Conservation (phyloP, 306 rosid species). For the Begonia fuchsioides region DNA sequence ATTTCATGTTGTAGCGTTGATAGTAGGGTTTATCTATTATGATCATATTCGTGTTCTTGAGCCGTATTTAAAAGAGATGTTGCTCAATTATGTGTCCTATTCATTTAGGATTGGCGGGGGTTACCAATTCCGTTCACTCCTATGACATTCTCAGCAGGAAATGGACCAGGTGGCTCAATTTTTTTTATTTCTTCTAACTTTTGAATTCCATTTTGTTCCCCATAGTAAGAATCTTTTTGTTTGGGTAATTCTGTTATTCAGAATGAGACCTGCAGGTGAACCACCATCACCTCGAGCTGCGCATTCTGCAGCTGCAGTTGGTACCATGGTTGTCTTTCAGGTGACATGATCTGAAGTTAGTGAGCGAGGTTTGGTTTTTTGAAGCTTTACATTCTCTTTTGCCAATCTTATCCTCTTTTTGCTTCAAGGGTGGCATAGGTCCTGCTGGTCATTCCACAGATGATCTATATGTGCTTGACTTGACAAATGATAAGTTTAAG, state of each 20-base stretch:
- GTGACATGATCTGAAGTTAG: slow-evolving; percentile 22
- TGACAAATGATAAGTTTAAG: slow-evolving; percentile 80
- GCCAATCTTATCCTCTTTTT: too few species aligned
- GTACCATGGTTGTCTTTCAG: slow-evolving; percentile 99
- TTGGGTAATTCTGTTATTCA: slow-evolving; percentile 20
- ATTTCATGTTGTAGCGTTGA: too few species aligned
- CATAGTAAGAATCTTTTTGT: slow-evolving; percentile 13
- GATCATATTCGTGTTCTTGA: too few species aligned
- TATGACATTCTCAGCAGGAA: slow-evolving; percentile 72
- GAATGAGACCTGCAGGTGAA: slow-evolving; percentile 87
- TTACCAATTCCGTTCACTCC: slow-evolving; percentile 82
- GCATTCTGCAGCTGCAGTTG: slow-evolving; percentile 89
- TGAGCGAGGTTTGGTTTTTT: background rate
- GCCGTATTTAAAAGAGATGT: background rate
- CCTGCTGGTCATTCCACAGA: slow-evolving; percentile 99
- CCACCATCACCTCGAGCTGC: slow-evolving; percentile 99
- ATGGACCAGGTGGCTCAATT: slow-evolving; percentile 68
- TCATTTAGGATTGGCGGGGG: slow-evolving; percentile 78
- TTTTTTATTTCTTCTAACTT: background rate
- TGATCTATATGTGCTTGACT: slow-evolving; percentile 83
- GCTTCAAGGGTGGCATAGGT: slow-evolving; percentile 98
- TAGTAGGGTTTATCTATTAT: too few species aligned
- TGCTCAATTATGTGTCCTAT: slow-evolving; percentile 2
- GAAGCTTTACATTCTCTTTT: background rate
- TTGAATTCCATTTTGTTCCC: slow-evolving; percentile 13